Evolutionary conservation across 2,329 filamentous ascomycete genomes (phyloP), one percentile per base, ranked within the genome.

Genomic region (Saccharata proteae): DNA sequence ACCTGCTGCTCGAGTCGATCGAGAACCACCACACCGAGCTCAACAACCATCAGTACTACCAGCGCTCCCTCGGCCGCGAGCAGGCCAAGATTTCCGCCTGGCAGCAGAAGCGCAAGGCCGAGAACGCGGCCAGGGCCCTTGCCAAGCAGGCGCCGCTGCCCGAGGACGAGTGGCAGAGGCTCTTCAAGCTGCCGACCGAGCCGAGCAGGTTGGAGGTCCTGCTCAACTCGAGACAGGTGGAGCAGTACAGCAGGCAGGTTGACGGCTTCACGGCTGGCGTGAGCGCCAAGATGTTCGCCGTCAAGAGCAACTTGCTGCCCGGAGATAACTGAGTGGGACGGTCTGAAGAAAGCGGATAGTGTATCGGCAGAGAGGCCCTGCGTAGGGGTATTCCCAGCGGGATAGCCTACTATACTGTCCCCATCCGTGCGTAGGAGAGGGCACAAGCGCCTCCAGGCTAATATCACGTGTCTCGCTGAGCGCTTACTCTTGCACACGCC

Each of bases 1-100:
- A 98, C 54, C 74, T 94, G 44, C 74, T 98, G 35, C 76, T 96
- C 40, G 90, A 98, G 54, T 85, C 80, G 67, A 93, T 98, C 57
- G 90, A 98, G 68, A 80, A 80, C 34, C 90, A 98, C 68, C 90
- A 96, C 65, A 93, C 86, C 38, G 90, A 98, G 62, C 80, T 93
- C 57, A 96, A 96, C 75, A 98, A 98, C 72, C 90, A 92, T 67
- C 86, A 94, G 61, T 83, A 80, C 71, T 94, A 94, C 68, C 85
- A 94, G 65, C 76, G 90, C 50, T 85, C 92, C 52, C 71, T 96
- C 36, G 80, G 78, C 32, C 82, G 90, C 47, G 90, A 98, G 66
- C 90, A 98, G 65, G 65, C 80, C 49, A 98, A 96, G 74, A 94
- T 98, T 48, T 77, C 82, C 34, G 80, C 85, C 43, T 98, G 90